Evolutionary conservation across 2,329 filamentous ascomycete species (phyloP).

Genomic region (Metarhizium humberi): DNA sequence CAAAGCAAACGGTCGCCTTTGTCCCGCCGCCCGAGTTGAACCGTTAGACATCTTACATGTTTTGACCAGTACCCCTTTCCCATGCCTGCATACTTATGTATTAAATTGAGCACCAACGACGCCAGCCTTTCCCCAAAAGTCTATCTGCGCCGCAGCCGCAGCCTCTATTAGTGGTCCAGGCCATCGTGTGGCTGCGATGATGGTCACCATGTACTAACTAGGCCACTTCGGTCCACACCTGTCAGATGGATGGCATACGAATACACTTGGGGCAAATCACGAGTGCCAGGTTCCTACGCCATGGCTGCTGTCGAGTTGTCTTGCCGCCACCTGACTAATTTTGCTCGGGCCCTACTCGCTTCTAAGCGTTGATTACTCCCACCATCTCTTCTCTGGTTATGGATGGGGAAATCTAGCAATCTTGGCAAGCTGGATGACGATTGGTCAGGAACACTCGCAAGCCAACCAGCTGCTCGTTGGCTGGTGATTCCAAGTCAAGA

Average conservation of each 20-base stretch:
- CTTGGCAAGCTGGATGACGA: background rate
- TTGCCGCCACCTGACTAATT: constrained; percentile 1
- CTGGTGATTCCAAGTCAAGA: no score
- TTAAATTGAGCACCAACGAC: background rate
- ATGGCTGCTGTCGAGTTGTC: background rate
- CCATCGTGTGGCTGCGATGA: background rate
- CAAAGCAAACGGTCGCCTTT: background rate
- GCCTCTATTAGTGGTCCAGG: background rate
- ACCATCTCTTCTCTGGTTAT: background rate
- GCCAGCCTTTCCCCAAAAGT: background rate
- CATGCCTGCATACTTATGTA: background rate
- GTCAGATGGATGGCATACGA: background rate
- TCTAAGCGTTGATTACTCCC: background rate
- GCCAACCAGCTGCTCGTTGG: no score
- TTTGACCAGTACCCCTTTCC: background rate
- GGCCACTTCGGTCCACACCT: constrained; percentile 2
- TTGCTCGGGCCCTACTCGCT: background rate
- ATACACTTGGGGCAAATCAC: background rate
- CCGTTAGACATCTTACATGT: background rate
- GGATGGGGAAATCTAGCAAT: background rate
- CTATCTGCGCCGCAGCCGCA: background rate
- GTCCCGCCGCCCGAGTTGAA: background rate
- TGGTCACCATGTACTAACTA: background rate
- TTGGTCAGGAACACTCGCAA: no score
- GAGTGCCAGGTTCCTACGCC: background rate